Base-by-base conservation (phyloP, 768 basidiomycete species). In the Hysterangium stoloniferum region DNA sequence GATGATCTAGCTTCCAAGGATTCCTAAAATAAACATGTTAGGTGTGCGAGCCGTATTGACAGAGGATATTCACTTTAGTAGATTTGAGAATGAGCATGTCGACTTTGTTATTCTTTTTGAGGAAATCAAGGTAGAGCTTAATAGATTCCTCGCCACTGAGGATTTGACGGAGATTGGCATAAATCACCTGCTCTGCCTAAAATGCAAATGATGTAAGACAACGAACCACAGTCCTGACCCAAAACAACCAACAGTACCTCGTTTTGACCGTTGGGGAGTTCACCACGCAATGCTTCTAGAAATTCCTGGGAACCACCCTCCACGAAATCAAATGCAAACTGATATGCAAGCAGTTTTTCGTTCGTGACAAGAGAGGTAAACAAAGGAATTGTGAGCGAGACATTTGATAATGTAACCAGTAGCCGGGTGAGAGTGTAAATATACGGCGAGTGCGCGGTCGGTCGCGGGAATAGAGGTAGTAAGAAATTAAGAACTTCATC, bases 221-320 rank as follows among this genome's bases (percentile, higher is more conserved):
- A 2, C 4, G 19, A 19, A 31, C 35, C 13, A 36, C 17, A 56
- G 40, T 2, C 24, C 43, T 19, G 17, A 20, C 9, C 4, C 7
- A 28, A 45, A 13, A 35, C 40, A 42, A 9, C 15, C 48, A 3
- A 31, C 65, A 74, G 56, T 62, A 85, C 86, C 62, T 75, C 72
- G 15, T 75, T 71, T 52, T 79, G 74, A 31, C 80, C 85, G 56
- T 79, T 76, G 20, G 86, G 89, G 9, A 91, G 68, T 24, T 78
- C 76, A 42, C 67, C 77, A 49, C 82, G 75, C 22, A 96, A 74
- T 38, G 73, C 79, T 59, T 91, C 85, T 38, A 97, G 71, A 68
- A 91, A 98, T 59, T 94, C 92, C 64, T 95, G 92, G 3, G 87
- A 80, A 0, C 91, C 95, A 31, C 93, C 90, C 67, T 97, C 95